Percentiles rank a stretch among this genome's conserved stretches.
phyloP scores from a whole-genome alignment of 2,329 filamentous ascomycete genomes.

The Dothistroma pini region DNA sequence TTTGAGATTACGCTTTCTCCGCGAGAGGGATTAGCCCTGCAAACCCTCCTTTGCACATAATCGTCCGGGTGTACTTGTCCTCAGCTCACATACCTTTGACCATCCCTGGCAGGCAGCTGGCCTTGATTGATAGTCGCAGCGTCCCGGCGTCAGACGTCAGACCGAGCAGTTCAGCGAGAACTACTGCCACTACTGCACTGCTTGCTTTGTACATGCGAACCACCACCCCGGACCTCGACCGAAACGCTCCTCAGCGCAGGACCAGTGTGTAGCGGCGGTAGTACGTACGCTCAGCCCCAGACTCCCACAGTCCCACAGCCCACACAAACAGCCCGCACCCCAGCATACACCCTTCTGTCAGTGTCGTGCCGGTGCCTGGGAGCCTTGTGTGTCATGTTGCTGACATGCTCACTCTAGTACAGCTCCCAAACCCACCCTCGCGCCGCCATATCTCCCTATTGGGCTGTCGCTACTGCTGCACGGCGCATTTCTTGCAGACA shows the following conservation, averaged over 20 bases:
- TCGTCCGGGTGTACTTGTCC: conserved; percentile 18
- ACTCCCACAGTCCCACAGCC: background rate
- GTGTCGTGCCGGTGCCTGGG: background rate
- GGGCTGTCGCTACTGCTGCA: conserved; percentile 1
- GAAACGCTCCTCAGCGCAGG: background rate
- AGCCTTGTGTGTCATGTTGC: conserved; percentile 9
- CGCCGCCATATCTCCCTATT: conserved; percentile 3
- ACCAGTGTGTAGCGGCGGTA: conserved; percentile 3
- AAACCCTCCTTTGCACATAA: conserved; percentile 24
- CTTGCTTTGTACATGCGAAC: conserved; percentile 10
- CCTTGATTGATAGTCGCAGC: conserved; percentile 17
- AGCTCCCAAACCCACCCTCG: conserved; percentile 5
- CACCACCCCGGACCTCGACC: background rate
- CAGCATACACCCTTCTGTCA: background rate
- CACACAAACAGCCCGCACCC: background rate
- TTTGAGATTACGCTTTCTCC: conserved; percentile 19
- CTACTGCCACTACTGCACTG: background rate
- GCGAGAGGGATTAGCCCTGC: conserved; percentile 25
- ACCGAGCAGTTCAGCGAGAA: too few relatives aligned
- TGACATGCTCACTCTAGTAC: conserved; percentile 5
- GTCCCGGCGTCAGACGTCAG: conserved; percentile 2
- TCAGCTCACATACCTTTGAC: conserved; percentile 23
- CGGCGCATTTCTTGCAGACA: conserved; percentile 8
- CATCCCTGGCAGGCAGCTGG: conserved; percentile 20
- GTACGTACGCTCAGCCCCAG: conserved; percentile 5